Conservation (phyloP, 2,329 filamentous ascomycete species). For the Ophiostoma pallidulum region DNA sequence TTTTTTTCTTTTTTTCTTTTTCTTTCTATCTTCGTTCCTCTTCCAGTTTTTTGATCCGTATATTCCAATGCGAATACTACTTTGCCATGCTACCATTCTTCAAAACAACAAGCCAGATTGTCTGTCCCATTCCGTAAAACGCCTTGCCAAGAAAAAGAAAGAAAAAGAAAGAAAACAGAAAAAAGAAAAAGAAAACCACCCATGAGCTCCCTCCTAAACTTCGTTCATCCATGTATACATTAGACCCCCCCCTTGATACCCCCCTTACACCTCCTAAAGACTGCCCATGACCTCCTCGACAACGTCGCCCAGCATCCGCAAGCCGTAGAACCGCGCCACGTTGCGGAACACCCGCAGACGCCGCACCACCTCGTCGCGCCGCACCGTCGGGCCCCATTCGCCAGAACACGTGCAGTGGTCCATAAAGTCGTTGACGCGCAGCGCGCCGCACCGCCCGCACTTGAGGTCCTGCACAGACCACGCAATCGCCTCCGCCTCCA, state of each 20-base stretch:
- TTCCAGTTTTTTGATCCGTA: no score
- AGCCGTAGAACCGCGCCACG: slow-evolving; percentile 68
- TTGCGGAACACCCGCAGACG: slow-evolving; percentile 60
- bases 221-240: not conserved
- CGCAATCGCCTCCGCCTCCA: slow-evolving; percentile 64
- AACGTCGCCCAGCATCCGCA: slow-evolving; percentile 72
- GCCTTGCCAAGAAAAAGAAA: no score
- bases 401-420: slow-evolving; percentile 94
- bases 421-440: slow-evolving; percentile 87
- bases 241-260: not conserved
- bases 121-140: no score
- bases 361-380: slow-evolving; percentile 54
- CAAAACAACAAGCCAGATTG: no score
- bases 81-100: no score
- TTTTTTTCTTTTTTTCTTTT: not conserved
- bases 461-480: slow-evolving; percentile 89
- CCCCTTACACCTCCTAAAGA: slow-evolving; percentile 25
- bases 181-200: not conserved
- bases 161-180: not conserved
- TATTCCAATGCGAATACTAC: no score
- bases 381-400: slow-evolving; percentile 65
- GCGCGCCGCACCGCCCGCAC: slow-evolving; percentile 60
- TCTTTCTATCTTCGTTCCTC: not conserved
- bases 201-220: not conserved
- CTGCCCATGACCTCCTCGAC: slow-evolving; percentile 52